Evolutionary conservation across 2,329 filamentous ascomycete species (phyloP).

Genomic region (Aspergillus floridensis): DNA sequence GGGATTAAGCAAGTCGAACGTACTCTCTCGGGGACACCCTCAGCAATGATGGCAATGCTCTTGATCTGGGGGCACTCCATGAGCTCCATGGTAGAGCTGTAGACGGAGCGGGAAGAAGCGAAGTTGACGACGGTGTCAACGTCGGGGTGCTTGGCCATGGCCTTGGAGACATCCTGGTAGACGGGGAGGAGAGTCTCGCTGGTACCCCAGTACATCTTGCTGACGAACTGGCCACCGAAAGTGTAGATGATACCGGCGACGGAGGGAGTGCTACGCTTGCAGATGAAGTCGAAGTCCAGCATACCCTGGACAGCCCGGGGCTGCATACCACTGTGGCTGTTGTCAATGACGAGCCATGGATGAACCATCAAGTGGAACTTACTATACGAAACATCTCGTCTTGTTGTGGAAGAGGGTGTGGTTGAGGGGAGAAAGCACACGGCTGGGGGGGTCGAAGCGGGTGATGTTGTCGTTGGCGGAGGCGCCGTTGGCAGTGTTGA

Average conservation of each 20-base stretch:
- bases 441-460: slow-evolving; percentile 89
- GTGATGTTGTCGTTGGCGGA: slow-evolving; percentile 96
- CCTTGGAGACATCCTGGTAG: slow-evolving; percentile 92
- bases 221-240: slow-evolving; percentile 99
- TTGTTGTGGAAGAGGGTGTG: slow-evolving; percentile 98
- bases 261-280: slow-evolving; percentile 94
- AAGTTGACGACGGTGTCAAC: slow-evolving; percentile 99
- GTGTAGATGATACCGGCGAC: slow-evolving; percentile 99
- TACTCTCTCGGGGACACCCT: slow-evolving; percentile 97
- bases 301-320: slow-evolving; percentile 87
- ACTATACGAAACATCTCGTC: slow-evolving; percentile 99
- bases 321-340: slow-evolving; percentile 71
- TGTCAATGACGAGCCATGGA: slow-evolving; percentile 13
- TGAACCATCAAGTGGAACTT: slow-evolving; percentile 36
- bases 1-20: slow-evolving; percentile 23
- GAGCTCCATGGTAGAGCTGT: slow-evolving; percentile 96
- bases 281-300: slow-evolving; percentile 99
- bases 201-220: slow-evolving; percentile 99
- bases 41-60: slow-evolving; percentile 98
- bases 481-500: slow-evolving; percentile 51
- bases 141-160: slow-evolving; percentile 92
- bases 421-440: slow-evolving; percentile 82
- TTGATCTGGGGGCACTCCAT: slow-evolving; percentile 97
- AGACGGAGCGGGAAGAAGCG: slow-evolving; percentile 96
- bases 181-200: slow-evolving; percentile 98